A percentile compares a stretch with the other conserved stretches of the same genome.
Conservation (phyloP, 768 basidiomycete species). For the Boletus rubropictus region DNA sequence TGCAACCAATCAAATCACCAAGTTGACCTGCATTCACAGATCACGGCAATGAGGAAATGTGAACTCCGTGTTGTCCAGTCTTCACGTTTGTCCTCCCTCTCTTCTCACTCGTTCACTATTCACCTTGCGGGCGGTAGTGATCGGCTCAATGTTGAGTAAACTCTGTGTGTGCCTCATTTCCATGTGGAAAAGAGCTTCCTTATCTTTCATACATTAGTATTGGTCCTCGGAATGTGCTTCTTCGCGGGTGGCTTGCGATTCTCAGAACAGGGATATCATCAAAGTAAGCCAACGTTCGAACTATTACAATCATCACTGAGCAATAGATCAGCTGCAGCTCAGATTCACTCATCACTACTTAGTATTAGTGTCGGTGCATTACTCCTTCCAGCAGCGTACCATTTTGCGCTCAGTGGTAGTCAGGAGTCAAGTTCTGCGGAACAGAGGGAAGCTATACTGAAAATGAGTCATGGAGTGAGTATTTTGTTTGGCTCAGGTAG, state of each 20-base stretch:
- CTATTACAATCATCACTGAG: constrained; percentile 2
- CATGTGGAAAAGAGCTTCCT: constrained; percentile 1
- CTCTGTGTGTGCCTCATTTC: constrained; percentile 39
- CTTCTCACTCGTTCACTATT: not conserved
- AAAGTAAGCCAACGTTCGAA: constrained; percentile 42
- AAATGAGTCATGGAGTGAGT: constrained; percentile 49
- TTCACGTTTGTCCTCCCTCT: constrained; percentile 47
- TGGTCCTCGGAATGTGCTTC: constrained; percentile 88
- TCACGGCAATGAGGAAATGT: constrained; percentile 76
- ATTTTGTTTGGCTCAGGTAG: not conserved
- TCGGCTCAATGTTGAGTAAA: constrained; percentile 81
- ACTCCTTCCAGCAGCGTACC: constrained; percentile 75
- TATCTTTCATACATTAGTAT: constrained; percentile 38
- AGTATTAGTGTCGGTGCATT: constrained; percentile 77
- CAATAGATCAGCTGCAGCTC: constrained; percentile 43
- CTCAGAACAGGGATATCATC: constrained; percentile 74
- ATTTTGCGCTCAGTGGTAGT: constrained; percentile 41
- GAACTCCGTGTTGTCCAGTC: constrained; percentile 80
- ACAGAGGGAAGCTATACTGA: constrained; percentile 40
- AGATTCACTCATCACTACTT: constrained; percentile 70
- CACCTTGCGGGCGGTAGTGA: constrained; percentile 40
- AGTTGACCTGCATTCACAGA: constrained; percentile 28
- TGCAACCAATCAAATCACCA: not conserved
- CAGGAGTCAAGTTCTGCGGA: constrained; percentile 17
- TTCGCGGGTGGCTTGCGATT: constrained; percentile 77